These are phyloP conservation scores for Macrolepiota dolichaula DNA, from an alignment of 768 basidiomycete species.

Conservation along the genomic window DNA sequence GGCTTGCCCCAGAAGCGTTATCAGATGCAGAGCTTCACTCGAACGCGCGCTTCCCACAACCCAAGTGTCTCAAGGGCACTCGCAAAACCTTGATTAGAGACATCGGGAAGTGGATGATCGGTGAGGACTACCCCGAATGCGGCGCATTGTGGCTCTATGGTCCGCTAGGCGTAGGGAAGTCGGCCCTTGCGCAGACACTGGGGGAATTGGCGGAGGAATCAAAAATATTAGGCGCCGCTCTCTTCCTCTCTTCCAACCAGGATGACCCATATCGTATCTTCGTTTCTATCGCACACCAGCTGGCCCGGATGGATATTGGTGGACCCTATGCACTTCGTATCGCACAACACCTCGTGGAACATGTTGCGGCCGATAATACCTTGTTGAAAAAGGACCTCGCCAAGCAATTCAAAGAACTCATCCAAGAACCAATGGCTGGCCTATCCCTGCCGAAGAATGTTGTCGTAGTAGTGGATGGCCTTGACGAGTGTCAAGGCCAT, in stretches of 20 bases:
- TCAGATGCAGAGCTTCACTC: neutral
- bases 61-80: neutral
- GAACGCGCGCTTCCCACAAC: neutral
- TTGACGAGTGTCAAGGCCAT: neutral
- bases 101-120: neutral
- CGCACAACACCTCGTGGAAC: neutral
- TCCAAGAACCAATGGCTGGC: neutral
- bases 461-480: neutral
- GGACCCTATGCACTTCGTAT: neutral
- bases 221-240: neutral
- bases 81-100: neutral
- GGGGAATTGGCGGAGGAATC: neutral
- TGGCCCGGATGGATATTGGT: neutral
- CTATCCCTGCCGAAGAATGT: neutral
- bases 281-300: neutral
- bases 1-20: neutral
- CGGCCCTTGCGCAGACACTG: conserved; percentile 2
- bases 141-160: neutral
- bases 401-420: neutral
- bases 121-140: neutral
- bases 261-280: neutral
- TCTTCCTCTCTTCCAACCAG: neutral
- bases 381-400: neutral
- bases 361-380: neutral
- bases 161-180: neutral